Percentiles rank a stretch among this genome's conserved stretches.
phyloP scores from a whole-genome alignment of 441 rosid species.

The Geranium incanum region DNA sequence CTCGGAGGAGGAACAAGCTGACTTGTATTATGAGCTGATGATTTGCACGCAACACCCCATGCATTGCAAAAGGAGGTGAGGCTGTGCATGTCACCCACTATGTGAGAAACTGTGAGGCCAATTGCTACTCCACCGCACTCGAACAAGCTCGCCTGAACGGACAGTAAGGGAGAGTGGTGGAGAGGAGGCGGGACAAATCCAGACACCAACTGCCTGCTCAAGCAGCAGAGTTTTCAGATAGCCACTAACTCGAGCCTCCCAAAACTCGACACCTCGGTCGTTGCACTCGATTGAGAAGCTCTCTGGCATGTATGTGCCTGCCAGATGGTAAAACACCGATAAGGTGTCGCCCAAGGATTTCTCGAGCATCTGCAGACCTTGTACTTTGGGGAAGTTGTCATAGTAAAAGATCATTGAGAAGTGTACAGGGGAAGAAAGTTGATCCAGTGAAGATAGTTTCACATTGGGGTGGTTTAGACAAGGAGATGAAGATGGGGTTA shows the following conservation, averaged over 20 bases:
- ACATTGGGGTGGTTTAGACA: no score
- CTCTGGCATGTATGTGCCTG: conserved; percentile 3
- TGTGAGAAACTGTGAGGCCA: neutral
- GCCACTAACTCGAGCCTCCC: neutral
- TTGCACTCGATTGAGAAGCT: conserved; percentile 14
- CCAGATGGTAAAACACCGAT: neutral
- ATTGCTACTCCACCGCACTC: neutral
- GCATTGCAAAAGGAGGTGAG: neutral
- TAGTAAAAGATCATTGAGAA: no score
- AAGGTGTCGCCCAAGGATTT: neutral
- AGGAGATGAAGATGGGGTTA: no score
- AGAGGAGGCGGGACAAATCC: neutral
- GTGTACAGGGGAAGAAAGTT: no score
- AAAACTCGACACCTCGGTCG: conserved; percentile 20
- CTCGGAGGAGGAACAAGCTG: neutral
- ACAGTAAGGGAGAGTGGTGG: neutral
- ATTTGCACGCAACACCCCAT: neutral
- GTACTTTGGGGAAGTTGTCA: no score
- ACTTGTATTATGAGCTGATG: neutral
- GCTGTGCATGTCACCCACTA: neutral
- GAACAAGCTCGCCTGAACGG: neutral
- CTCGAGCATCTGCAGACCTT: neutral
- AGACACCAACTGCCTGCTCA: neutral
- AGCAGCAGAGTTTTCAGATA: neutral
- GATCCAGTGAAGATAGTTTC: no score